These are phyloP conservation scores for Paracoccidioides lutzii DNA, from an alignment of 2,329 filamentous ascomycete species.

Conservation along the genomic window DNA sequence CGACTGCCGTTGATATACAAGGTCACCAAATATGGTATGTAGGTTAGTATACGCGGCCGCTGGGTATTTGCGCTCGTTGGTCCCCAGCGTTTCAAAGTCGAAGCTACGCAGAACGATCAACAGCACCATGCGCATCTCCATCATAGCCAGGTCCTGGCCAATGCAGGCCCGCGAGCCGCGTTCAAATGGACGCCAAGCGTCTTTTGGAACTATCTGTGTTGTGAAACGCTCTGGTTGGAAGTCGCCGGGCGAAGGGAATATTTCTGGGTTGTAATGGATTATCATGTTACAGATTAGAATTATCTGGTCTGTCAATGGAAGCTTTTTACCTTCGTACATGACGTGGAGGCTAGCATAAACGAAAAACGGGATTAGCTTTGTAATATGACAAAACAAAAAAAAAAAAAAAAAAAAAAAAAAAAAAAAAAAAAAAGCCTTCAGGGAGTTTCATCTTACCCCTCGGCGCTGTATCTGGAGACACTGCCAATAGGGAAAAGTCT, in stretches of 20 bases:
- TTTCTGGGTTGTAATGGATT: constrained; percentile 5
- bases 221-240: constrained; percentile 25
- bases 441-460: neutral
- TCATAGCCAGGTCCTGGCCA: constrained; percentile 37
- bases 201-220: constrained; percentile 19
- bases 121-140: constrained; percentile 26
- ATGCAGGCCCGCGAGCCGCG: constrained; percentile 38
- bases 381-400: neutral
- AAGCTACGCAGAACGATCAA: constrained; percentile 15
- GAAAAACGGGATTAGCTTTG: neutral
- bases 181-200: constrained; percentile 39
- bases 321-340: neutral
- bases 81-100: constrained; percentile 12
- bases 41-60: neutral
- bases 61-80: constrained; percentile 3
- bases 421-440: neutral
- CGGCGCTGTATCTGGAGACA: constrained; percentile 5
- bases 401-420: neutral
- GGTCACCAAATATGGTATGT: neutral
- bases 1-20: constrained; percentile 1
- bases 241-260: constrained; percentile 4
- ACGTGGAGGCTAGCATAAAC: neutral
- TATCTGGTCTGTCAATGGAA: neutral
- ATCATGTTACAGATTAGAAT: neutral
- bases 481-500: constrained; percentile 37